These are phyloP conservation scores for Ceratonia siliqua DNA, from an alignment of 306 rosid genomes.

Conservation along the genomic window DNA sequence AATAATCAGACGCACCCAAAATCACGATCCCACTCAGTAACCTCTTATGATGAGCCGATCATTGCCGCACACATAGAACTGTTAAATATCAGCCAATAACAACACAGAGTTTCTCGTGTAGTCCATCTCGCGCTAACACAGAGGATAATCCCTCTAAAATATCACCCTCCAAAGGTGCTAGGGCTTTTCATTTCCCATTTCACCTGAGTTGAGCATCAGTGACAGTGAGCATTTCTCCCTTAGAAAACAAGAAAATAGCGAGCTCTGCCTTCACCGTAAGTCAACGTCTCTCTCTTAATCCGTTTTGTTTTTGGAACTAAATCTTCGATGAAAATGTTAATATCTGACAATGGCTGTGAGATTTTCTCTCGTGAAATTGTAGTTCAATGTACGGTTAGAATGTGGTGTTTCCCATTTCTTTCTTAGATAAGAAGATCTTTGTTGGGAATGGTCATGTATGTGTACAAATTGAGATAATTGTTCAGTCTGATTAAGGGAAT, in stretches of 20 bases:
- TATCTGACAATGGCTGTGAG: not conserved
- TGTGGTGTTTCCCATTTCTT: not conserved
- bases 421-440: conserved; percentile 12
- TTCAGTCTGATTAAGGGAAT: conserved; percentile 17
- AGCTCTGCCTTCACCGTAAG: conserved; percentile 6
- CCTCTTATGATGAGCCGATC: not conserved
- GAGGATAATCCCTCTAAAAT: not conserved
- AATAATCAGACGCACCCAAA: not conserved
- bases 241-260: not conserved
- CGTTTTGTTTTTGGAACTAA: not conserved
- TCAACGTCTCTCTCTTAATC: not conserved
- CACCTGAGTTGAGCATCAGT: not conserved
- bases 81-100: not conserved
- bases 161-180: not conserved
- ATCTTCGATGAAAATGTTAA: not conserved
- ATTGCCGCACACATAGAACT: not conserved
- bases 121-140: not conserved
- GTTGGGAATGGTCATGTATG: not conserved
- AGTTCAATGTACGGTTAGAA: not conserved
- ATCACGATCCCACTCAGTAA: not conserved
- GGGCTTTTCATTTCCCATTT: not conserved
- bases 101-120: not conserved
- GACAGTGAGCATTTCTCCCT: not conserved
- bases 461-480: not conserved
- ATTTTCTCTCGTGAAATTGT: conserved; percentile 14